These are phyloP conservation scores for Ophiostoma fasciatum DNA, from an alignment of 2,329 filamentous ascomycete species.

Conservation along the genomic window DNA sequence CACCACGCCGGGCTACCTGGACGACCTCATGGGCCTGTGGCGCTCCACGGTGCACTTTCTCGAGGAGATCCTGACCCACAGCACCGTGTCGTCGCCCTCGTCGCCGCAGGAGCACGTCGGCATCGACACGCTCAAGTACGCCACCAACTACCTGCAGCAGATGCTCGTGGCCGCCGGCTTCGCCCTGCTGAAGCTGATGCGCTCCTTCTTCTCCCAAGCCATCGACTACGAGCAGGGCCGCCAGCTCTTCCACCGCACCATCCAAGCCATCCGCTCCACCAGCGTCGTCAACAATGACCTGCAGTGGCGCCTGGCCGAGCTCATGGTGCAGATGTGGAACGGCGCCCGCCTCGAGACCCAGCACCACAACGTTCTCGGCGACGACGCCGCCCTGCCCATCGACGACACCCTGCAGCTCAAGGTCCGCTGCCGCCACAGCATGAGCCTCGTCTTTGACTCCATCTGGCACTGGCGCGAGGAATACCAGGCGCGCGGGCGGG, in stretches of 20 bases:
- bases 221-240: conserved; percentile 55
- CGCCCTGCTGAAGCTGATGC: conserved; percentile 62
- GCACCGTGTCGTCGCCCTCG: conserved; percentile 25
- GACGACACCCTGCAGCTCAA: conserved; percentile 66
- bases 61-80: conserved; percentile 44
- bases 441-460: conserved; percentile 73
- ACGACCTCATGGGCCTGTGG: conserved; percentile 64
- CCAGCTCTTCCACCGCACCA: conserved; percentile 54
- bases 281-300: conserved; percentile 68
- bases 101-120: conserved; percentile 29
- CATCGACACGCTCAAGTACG: conserved; percentile 46
- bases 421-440: conserved; percentile 70
- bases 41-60: conserved; percentile 56
- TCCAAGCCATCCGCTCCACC: conserved; percentile 54
- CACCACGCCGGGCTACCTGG: conserved; percentile 53
- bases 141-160: conserved; percentile 66
- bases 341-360: conserved; percentile 39
- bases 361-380: conserved; percentile 28
- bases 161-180: conserved; percentile 75
- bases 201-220: conserved; percentile 59
- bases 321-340: conserved; percentile 83
- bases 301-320: conserved; percentile 62
- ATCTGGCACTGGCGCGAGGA: conserved; percentile 79
- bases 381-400: conserved; percentile 35
- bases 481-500: conserved; percentile 56